phyloP scores from a whole-genome alignment of 768 basidiomycete species.

The Pulveroboletus ravenelii region DNA sequence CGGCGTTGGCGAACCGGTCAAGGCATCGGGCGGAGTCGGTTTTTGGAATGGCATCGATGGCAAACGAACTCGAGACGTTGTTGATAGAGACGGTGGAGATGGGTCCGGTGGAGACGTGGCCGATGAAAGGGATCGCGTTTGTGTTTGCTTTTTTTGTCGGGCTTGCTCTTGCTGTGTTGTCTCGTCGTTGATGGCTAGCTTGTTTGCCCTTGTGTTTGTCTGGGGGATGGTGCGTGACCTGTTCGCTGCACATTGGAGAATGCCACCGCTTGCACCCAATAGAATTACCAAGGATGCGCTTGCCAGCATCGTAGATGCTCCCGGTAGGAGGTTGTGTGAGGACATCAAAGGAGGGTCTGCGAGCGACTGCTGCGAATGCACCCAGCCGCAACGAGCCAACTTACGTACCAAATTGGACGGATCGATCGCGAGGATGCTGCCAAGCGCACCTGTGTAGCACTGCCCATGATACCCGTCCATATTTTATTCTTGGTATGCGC shows the following conservation, averaged over 20 bases:
- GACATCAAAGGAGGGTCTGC: background rate
- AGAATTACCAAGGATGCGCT: background rate
- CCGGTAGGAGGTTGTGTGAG: background rate
- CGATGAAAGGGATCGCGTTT: constrained; percentile 16
- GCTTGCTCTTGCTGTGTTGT: constrained; percentile 19
- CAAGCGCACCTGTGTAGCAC: background rate
- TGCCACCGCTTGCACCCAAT: too few species aligned
- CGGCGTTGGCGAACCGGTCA: constrained; percentile 49
- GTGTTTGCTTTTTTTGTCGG: constrained; percentile 22
- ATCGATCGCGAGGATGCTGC: background rate
- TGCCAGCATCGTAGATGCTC: background rate
- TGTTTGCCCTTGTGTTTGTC: background rate
- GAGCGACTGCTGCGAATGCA: background rate
- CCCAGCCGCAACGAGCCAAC: background rate
- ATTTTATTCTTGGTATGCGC: background rate
- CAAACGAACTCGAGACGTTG: constrained; percentile 49
- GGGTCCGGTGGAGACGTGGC: constrained; percentile 38
- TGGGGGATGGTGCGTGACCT: background rate
- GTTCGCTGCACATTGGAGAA: background rate
- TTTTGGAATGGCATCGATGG: constrained; percentile 81
- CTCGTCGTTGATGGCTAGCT: constrained; percentile 7
- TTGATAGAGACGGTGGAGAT: constrained; percentile 51
- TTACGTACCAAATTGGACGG: too few species aligned
- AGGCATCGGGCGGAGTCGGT: constrained; percentile 53
- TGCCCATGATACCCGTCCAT: background rate